Percentiles rank a stretch among this genome's conserved stretches.
These are phyloP conservation scores for Clarireedia monteithiana DNA, from an alignment of 2,329 filamentous ascomycete species.

Conservation along the genomic window DNA sequence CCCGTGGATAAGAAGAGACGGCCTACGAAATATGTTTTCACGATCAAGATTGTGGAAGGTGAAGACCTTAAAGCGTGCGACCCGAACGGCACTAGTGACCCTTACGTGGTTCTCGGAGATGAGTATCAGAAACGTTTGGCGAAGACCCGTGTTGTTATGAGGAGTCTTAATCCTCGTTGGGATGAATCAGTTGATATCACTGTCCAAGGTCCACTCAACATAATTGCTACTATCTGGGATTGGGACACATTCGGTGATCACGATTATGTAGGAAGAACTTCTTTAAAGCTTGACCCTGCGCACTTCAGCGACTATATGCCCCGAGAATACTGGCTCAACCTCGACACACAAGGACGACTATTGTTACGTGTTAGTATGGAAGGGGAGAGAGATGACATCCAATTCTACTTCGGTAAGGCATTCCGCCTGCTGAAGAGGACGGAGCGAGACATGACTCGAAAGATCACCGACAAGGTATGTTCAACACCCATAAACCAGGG, in stretches of 20 bases:
- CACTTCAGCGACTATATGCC: constrained; percentile 96
- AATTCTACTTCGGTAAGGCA: constrained; percentile 96
- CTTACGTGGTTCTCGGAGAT: constrained; percentile 92
- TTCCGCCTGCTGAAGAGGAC: constrained; percentile 93
- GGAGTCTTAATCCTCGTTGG: constrained; percentile 89
- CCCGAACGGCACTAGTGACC: constrained; percentile 87
- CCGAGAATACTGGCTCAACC: constrained; percentile 93
- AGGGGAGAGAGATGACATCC: constrained; percentile 94
- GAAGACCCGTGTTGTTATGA: constrained; percentile 88
- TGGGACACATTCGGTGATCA: constrained; percentile 96
- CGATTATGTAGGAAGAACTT: constrained; percentile 95
- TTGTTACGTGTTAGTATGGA: constrained; percentile 96
- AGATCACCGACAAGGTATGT: constrained; percentile 89
- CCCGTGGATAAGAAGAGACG: constrained; percentile 56
- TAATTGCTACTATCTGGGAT: constrained; percentile 97
- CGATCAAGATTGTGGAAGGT: constrained; percentile 95
- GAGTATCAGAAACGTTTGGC: constrained; percentile 95
- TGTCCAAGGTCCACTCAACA: constrained; percentile 81
- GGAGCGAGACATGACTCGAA: constrained; percentile 95
- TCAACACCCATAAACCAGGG: background rate
- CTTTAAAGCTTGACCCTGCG: constrained; percentile 92
- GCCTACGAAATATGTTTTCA: constrained; percentile 89
- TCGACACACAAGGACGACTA: constrained; percentile 88
- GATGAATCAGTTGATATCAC: constrained; percentile 96
- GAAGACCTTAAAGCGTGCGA: constrained; percentile 98